Base-by-base conservation (phyloP, 2,329 filamentous ascomycete species). In the Pseudopyricularia cyperi region DNA sequence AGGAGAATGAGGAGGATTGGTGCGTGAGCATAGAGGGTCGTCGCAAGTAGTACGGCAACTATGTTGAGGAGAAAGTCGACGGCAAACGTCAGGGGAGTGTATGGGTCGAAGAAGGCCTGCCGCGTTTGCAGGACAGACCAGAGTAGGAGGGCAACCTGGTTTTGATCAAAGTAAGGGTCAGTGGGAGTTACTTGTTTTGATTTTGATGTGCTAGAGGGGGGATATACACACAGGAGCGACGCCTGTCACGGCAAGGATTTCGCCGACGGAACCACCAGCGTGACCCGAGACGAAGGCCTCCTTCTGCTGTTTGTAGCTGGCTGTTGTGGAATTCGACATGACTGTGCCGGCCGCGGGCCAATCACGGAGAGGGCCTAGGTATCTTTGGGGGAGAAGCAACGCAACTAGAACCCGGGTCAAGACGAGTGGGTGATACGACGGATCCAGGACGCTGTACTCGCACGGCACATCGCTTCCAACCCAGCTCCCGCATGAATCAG, bases 231-330 rank as follows among this genome's bases (percentile, higher is more conserved):
- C 93, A 63, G 90, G 83, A 63, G 89, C 88, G 57, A 95, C 84
- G 48, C 87, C 77, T 48, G 87, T 89, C 59, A 97, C 87, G 60
- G 80, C 77, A 65, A 90, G 91, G 70, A 98, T 90, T 66, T 98
- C 93, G 59, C 76, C 71, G 55, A 95, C 82, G 32, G 82, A 77
- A 54, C 93, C 89, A 39, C 93, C 93, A 7, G 85, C 83, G 30
- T 95, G 80, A 65, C 89, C 87, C 52, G 91, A 95, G 62, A 98
- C 93, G 66, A 95, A 95, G 63, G 89, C 89, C 73, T 95, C 90
- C 72, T 98, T 98, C 59, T 85, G 76, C 62, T 85, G 80, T 71
- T 96, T 98, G 74, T 96, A 95, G 68, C 76, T 83, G 54, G 68
- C 67, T 47, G 70, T 60, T 63, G 66, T 55, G 4, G 64, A 48